These are phyloP conservation scores for Wickerhamiella allomyrinae DNA, from an alignment of 805 yeast species.

Conservation along the genomic window DNA sequence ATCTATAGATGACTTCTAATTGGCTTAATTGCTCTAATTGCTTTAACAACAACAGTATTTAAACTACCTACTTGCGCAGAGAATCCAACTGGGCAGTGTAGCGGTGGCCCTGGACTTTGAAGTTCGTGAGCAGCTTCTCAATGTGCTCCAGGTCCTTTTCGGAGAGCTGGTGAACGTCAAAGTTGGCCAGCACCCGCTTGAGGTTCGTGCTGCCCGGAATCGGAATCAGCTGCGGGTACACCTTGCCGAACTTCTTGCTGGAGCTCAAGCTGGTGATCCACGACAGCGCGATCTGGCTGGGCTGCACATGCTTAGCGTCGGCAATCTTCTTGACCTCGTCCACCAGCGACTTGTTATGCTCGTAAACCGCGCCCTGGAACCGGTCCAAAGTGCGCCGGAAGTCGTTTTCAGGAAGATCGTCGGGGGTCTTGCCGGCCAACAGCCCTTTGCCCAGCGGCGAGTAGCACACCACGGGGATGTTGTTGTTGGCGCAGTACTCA, in stretches of 20 bases:
- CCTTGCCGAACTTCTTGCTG: slow-evolving; percentile 11
- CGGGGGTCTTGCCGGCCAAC: slow-evolving; percentile 43
- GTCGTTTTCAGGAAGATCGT: slow-evolving; percentile 44
- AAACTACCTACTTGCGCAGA: neutral
- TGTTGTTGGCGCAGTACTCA: slow-evolving; percentile 39
- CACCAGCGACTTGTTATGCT: slow-evolving; percentile 38
- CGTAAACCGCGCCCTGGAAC: slow-evolving; percentile 43
- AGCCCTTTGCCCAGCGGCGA: slow-evolving; percentile 76
- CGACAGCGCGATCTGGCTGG: slow-evolving; percentile 59
- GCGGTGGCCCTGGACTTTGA: slow-evolving; percentile 43
- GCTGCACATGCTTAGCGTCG: slow-evolving; percentile 30
- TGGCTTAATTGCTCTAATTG: neutral
- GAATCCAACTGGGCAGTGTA: slow-evolving; percentile 25
- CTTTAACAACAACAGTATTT: neutral
- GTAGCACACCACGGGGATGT: slow-evolving; percentile 60
- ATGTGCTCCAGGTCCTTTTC: slow-evolving; percentile 45
- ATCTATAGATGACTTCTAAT: no score
- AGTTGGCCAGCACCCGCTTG: slow-evolving; percentile 48
- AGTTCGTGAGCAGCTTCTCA: slow-evolving; percentile 29
- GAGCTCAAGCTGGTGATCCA: slow-evolving; percentile 38
- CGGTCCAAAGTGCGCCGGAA: slow-evolving; percentile 38
- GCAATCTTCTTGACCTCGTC: slow-evolving; percentile 38
- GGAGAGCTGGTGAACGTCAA: slow-evolving; percentile 30
- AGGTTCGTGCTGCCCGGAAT: slow-evolving; percentile 64
- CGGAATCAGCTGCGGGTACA: slow-evolving; percentile 48